Conservation (phyloP, 1,284 basidiomycete species). For the Ganoderma lucidum region DNA sequence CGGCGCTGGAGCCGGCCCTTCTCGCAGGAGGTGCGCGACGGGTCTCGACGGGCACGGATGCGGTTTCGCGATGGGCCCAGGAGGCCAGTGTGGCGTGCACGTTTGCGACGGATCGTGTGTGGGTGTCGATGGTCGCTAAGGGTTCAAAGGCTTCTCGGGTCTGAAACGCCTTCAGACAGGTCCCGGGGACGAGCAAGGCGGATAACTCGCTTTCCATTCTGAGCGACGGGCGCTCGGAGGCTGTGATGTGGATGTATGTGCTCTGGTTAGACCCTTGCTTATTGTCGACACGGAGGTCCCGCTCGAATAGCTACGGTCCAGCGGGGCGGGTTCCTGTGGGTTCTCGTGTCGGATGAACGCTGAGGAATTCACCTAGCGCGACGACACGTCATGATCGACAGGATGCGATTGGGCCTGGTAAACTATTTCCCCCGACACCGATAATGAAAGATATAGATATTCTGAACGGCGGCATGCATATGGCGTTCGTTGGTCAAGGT, state of each 20-base stretch:
- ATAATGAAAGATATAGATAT: neutral
- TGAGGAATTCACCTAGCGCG: neutral
- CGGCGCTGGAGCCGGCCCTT: neutral
- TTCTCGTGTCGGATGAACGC: slow-evolving; percentile 5
- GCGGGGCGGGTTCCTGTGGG: neutral
- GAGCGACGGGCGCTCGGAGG: neutral
- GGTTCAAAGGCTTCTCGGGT: neutral
- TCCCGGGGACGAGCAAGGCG: neutral
- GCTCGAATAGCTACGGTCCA: neutral
- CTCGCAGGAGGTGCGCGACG: neutral
- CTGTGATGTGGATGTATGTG: neutral
- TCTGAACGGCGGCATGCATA: neutral
- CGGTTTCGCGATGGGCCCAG: neutral
- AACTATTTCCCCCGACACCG: neutral
- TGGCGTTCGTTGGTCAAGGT: neutral
- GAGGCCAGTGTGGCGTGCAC: neutral
- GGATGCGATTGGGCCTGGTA: neutral
- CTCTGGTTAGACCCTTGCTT: neutral
- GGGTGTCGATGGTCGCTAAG: slow-evolving; percentile 6
- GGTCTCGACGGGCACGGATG: neutral
- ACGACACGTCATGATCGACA: slow-evolving; percentile 2
- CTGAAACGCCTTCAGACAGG: neutral
- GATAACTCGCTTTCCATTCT: neutral
- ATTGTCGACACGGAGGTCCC: neutral
- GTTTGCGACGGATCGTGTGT: neutral